A percentile compares a stretch with the other conserved stretches of the same genome.
phyloP scores from a whole-genome alignment of 1,284 basidiomycete genomes.

The Melampsora medusae region DNA sequence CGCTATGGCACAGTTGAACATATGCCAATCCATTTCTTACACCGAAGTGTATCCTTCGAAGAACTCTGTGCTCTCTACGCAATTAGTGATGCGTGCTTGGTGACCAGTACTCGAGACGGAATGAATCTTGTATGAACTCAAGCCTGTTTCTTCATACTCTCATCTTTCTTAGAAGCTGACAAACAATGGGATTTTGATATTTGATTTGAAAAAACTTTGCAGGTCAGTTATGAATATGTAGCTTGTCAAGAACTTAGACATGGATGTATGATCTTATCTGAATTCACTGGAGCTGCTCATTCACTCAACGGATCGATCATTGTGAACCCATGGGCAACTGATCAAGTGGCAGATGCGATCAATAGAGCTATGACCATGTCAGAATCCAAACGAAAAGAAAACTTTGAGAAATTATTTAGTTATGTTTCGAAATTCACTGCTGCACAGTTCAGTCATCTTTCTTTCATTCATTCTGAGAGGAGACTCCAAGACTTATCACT shows the following conservation, averaged over 20 bases:
- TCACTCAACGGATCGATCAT: slow-evolving; percentile 87
- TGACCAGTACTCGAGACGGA: slow-evolving; percentile 90
- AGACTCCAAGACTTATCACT: too few relatives aligned
- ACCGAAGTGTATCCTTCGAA: slow-evolving; percentile 78
- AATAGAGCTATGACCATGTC: slow-evolving; percentile 90
- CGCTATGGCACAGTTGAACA: slow-evolving; percentile 97
- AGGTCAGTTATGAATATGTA: slow-evolving; percentile 99
- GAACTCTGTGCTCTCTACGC: slow-evolving; percentile 96
- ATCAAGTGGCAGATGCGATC: slow-evolving; percentile 92
- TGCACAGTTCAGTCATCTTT: slow-evolving; percentile 15
- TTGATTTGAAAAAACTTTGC: neutral
- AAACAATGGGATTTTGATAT: neutral
- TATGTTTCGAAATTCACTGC: slow-evolving; percentile 48
- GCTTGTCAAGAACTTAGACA: slow-evolving; percentile 88
- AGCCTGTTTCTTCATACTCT: neutral
- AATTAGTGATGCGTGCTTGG: slow-evolving; percentile 90
- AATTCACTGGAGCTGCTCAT: slow-evolving; percentile 97
- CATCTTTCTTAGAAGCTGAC: slow-evolving; percentile 5
- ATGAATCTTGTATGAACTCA: slow-evolving; percentile 79
- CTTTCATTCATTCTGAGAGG: neutral
- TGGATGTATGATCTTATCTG: slow-evolving; percentile 94
- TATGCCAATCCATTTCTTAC: slow-evolving; percentile 98
- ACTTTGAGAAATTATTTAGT: slow-evolving; percentile 90
- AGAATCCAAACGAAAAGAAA: slow-evolving; percentile 73
- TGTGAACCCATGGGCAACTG: slow-evolving; percentile 75